phyloP scores from a whole-genome alignment of 2,329 filamentous ascomycete species.

The Nigrospora sphaerica region DNA sequence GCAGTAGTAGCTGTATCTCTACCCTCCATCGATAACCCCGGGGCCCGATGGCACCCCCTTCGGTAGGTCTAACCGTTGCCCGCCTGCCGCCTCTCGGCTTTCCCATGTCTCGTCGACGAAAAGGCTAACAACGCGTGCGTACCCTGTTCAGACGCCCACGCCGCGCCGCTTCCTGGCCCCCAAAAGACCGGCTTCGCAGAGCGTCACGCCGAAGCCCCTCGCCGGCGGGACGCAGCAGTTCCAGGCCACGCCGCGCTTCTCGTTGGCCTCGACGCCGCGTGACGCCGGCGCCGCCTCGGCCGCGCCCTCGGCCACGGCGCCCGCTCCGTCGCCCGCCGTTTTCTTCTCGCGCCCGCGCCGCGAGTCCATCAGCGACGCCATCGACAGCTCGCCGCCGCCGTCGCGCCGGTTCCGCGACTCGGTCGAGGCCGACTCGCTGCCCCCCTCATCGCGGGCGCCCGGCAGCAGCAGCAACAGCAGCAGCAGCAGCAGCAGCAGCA shows the following conservation, averaged over 20 bases:
- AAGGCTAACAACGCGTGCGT: no score
- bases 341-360: conserved; percentile 8
- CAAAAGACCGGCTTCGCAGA: conserved; percentile 14
- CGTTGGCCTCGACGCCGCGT: conserved; percentile 21
- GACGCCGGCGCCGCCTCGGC: background rate
- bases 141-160: conserved; percentile 12
- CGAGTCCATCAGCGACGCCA: conserved; percentile 13
- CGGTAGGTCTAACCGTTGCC: no score
- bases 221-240: conserved; percentile 20
- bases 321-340: conserved; percentile 11
- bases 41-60: no score
- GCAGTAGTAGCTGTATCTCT: no score
- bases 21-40: no score
- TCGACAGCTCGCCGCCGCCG: conserved; percentile 20
- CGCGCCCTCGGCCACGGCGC: conserved; percentile 5
- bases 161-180: conserved; percentile 23
- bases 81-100: no score
- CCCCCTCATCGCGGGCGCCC: background rate
- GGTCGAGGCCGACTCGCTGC: conserved; percentile 3
- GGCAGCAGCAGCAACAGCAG: background rate
- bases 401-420: conserved; percentile 1
- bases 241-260: conserved; percentile 23
- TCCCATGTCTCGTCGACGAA: no score
- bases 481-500: background rate
- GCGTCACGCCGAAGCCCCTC: conserved; percentile 17